Conservation (phyloP, 148 eudicot genomes). For the Silene latifolia region DNA sequence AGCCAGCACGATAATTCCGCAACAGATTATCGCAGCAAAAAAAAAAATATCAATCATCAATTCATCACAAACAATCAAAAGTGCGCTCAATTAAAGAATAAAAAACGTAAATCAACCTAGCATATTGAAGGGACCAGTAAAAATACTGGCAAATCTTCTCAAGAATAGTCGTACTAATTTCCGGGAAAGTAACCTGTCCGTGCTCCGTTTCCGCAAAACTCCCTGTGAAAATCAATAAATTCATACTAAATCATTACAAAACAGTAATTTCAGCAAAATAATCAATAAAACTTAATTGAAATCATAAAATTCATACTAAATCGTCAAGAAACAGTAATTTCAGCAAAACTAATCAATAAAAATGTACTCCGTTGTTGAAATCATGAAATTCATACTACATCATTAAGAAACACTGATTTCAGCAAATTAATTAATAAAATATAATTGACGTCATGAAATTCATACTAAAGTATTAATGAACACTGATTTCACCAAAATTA, state of each 20-base stretch:
- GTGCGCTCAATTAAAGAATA: background rate
- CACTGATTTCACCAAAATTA: constrained; percentile 5
- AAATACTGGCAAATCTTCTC: constrained; percentile 99
- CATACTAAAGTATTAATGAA: constrained; percentile 24
- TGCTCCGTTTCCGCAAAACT: constrained; percentile 75
- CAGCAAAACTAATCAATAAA: background rate
- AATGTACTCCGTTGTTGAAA: background rate
- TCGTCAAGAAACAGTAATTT: background rate
- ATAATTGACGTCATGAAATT: background rate
- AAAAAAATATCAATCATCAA: background rate
- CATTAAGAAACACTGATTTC: background rate
- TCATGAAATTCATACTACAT: background rate
- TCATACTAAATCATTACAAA: background rate
- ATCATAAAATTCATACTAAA: background rate
- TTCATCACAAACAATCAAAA: background rate
- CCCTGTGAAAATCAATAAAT: constrained; percentile 30
- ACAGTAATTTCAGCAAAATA: background rate
- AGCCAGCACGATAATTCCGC: background rate
- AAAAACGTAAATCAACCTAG: constrained; percentile 41
- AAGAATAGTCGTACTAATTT: constrained; percentile 81
- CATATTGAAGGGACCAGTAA: constrained; percentile 96
- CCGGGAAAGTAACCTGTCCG: constrained; percentile 80
- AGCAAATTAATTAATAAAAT: background rate
- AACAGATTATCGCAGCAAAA: background rate
- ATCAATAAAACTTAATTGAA: background rate